Evolutionary conservation across 352 stramenopile species (phyloP).

Genomic region (Globisporangium radiosum): DNA sequence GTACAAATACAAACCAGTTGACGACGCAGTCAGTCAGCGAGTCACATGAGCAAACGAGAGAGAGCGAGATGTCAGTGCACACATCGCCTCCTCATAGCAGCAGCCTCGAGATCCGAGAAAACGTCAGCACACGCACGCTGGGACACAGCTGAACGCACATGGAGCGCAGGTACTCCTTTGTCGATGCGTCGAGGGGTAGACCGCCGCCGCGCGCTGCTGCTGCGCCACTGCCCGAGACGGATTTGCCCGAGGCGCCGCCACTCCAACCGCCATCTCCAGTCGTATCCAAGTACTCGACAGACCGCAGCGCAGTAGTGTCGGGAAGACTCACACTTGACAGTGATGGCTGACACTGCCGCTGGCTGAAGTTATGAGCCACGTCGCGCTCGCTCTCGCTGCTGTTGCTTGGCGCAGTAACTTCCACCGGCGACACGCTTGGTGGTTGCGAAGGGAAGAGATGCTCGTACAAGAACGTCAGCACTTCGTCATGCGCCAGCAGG

Average conservation of each 20-base stretch:
- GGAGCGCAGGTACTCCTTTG: conserved; percentile 44
- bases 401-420: background rate
- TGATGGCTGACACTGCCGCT: conserved; percentile 2
- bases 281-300: background rate
- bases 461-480: conserved; percentile 67
- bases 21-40: background rate
- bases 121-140: background rate
- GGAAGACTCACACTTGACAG: conserved; percentile 17
- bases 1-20: background rate
- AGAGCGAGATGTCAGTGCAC: too few relatives aligned
- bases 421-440: conserved; percentile 1
- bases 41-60: too few relatives aligned
- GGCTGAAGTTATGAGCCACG: background rate
- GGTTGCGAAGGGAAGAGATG: conserved; percentile 58
- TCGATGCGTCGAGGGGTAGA: conserved; percentile 42
- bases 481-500: conserved; percentile 73
- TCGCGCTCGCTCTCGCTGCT: conserved; percentile 9
- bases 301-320: conserved; percentile 7
- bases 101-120: too few relatives aligned
- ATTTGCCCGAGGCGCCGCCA: conserved; percentile 3
- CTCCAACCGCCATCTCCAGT: background rate
- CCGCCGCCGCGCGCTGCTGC: conserved; percentile 26
- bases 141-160: conserved; percentile 18
- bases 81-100: too few relatives aligned
- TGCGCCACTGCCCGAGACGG: conserved; percentile 29